Evolutionary conservation across 2,329 filamentous ascomycete species (phyloP).

Genomic region (Hansfordia pulvinata): DNA sequence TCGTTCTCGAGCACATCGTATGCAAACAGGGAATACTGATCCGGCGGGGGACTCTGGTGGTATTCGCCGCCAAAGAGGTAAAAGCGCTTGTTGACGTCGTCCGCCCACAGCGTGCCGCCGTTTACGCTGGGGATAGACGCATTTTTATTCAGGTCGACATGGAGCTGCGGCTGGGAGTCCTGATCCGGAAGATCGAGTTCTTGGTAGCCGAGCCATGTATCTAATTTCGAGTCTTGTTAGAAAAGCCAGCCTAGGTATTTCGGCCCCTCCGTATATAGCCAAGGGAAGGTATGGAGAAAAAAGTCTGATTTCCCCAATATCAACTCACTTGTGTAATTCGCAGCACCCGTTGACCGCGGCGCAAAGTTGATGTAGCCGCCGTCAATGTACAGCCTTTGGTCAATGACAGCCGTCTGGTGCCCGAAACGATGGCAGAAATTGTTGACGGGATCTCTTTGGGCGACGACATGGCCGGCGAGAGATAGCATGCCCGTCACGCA

Average conservation of each 20-base stretch:
- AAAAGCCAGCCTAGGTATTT: neutral
- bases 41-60: slow-evolving; percentile 23
- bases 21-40: slow-evolving; percentile 36
- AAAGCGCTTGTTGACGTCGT: slow-evolving; percentile 47
- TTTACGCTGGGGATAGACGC: slow-evolving; percentile 32
- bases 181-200: slow-evolving; percentile 32
- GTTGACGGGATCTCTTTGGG: slow-evolving; percentile 34
- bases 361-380: slow-evolving; percentile 45
- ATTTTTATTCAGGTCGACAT: slow-evolving; percentile 46
- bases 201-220: slow-evolving; percentile 41
- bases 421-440: slow-evolving; percentile 41
- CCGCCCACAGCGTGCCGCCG: slow-evolving; percentile 40
- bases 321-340: slow-evolving; percentile 41
- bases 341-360: slow-evolving; percentile 28
- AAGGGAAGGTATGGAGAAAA: neutral
- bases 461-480: no score
- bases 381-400: slow-evolving; percentile 47
- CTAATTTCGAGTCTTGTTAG: no score
- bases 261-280: neutral
- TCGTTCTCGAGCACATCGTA: slow-evolving; percentile 43
- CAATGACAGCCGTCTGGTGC: slow-evolving; percentile 47
- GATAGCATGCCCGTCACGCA: no score
- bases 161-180: slow-evolving; percentile 35
- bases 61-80: slow-evolving; percentile 51
- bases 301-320: no score